phyloP scores from a whole-genome alignment of 768 basidiomycete species.

The Terana coerulea region DNA sequence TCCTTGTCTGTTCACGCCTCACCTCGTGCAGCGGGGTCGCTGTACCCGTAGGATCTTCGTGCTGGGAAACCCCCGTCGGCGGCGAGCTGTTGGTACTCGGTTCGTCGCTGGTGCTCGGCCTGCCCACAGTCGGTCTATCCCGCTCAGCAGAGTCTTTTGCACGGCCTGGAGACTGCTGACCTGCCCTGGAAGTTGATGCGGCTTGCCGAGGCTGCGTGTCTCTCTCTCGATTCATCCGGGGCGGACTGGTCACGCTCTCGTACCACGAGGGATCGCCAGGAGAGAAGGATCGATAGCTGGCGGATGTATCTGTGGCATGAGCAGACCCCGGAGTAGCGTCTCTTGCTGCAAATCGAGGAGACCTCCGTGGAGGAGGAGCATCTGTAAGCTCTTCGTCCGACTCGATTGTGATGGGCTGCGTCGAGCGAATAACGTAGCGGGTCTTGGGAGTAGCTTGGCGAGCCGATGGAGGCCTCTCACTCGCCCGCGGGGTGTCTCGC shows the following conservation, averaged over 20 bases:
- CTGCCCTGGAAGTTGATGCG: background rate
- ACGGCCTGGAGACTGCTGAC: background rate
- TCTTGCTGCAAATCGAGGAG: background rate
- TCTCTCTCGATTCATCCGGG: background rate
- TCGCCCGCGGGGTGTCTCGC: background rate
- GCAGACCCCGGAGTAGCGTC: background rate
- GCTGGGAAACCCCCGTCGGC: background rate
- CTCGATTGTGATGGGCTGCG: background rate
- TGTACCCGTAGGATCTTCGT: background rate
- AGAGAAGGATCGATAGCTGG: background rate
- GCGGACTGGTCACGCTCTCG: background rate
- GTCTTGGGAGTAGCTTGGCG: background rate
- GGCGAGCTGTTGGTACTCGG: background rate
- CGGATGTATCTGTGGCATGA: background rate
- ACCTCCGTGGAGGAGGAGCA: background rate
- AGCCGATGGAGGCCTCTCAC: background rate
- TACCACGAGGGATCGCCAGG: background rate
- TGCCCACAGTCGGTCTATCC: background rate
- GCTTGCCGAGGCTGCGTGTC: background rate
- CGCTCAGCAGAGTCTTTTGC: background rate
- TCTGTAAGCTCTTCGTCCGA: background rate
- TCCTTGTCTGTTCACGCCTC: background rate
- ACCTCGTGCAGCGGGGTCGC: background rate
- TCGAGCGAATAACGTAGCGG: background rate
- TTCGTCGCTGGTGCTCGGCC: background rate